Percentiles rank a stretch among this genome's conserved stretches.
Evolutionary conservation across 139 green algal species (phyloP).

Genomic region (Coelastrella sp.): DNA sequence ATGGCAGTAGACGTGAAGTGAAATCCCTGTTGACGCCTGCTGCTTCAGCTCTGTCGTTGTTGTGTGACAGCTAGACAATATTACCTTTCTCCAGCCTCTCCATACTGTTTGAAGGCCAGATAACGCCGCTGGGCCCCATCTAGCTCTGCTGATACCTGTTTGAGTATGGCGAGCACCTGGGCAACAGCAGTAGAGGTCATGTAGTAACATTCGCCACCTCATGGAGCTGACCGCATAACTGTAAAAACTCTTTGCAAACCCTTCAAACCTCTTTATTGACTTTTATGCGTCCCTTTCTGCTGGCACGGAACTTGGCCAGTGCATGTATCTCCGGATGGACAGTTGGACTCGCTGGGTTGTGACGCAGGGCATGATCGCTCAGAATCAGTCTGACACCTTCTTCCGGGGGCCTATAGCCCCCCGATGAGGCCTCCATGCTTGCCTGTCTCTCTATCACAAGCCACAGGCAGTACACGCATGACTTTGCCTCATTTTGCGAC

Average conservation of each 20-base stretch:
- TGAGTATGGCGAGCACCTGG: slow-evolving; percentile 20
- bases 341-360: not conserved
- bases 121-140: slow-evolving; percentile 33
- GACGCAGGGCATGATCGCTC: not conserved
- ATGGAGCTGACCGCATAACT: not conserved
- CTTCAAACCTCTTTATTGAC: slow-evolving; percentile 34
- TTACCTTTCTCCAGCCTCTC: slow-evolving; percentile 31
- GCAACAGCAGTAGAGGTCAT: not conserved
- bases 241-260: not conserved
- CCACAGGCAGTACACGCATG: slow-evolving; percentile 4
- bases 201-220: not conserved
- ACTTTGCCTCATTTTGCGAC: not conserved
- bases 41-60: not conserved
- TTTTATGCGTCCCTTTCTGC: slow-evolving; percentile 26
- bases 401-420: slow-evolving; percentile 14
- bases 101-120: slow-evolving; percentile 32
- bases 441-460: not conserved
- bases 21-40: not conserved
- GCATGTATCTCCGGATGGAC: not conserved
- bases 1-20: not conserved
- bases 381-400: slow-evolving; percentile 3
- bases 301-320: slow-evolving; percentile 13
- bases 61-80: too few relatives aligned
- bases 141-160: slow-evolving; percentile 42
- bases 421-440: not conserved